Conservation (phyloP, 2,329 filamentous ascomycete species). For the Claviceps pusilla region DNA sequence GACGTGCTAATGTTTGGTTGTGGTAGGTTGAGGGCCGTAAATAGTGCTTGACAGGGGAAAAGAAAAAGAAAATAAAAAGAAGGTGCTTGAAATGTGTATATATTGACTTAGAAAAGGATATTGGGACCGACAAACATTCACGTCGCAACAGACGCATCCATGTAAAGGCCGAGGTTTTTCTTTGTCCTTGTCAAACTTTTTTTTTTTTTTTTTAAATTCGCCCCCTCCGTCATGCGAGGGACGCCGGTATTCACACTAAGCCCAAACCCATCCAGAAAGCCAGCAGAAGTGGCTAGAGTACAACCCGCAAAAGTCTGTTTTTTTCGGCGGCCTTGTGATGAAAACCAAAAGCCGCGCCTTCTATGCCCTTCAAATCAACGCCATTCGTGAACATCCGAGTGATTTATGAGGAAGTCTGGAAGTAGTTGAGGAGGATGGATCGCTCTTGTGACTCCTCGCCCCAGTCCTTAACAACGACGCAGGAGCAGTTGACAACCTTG, state of each 20-base stretch:
- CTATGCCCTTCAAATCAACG: conserved; percentile 25
- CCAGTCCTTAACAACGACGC: conserved; percentile 99
- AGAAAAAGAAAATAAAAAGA: background rate
- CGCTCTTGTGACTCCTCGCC: conserved; percentile 99
- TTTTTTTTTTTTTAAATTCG: conserved; percentile 23
- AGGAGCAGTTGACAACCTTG: conserved; percentile 99
- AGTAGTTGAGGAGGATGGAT: conserved; percentile 99
- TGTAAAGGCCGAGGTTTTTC: background rate
- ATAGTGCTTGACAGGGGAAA: conserved; percentile 9
- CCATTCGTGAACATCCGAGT: conserved; percentile 11
- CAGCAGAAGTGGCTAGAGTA: conserved; percentile 33
- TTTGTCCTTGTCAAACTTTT: conserved; percentile 1
- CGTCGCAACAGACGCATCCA: background rate
- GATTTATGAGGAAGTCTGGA: conserved; percentile 71
- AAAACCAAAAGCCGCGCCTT: conserved; percentile 18
- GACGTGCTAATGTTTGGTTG: background rate
- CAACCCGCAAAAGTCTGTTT: conserved; percentile 23
- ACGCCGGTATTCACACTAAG: conserved; percentile 17
- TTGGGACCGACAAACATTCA: background rate
- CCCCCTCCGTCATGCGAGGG: conserved; percentile 17
- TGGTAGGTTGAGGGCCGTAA: conserved; percentile 27
- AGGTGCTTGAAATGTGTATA: background rate
- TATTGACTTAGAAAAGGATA: background rate
- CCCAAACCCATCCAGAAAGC: conserved; percentile 27
- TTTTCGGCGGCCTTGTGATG: conserved; percentile 17